Base-by-base conservation (phyloP, 164 flowering plant species). In the Piper longum region DNA sequence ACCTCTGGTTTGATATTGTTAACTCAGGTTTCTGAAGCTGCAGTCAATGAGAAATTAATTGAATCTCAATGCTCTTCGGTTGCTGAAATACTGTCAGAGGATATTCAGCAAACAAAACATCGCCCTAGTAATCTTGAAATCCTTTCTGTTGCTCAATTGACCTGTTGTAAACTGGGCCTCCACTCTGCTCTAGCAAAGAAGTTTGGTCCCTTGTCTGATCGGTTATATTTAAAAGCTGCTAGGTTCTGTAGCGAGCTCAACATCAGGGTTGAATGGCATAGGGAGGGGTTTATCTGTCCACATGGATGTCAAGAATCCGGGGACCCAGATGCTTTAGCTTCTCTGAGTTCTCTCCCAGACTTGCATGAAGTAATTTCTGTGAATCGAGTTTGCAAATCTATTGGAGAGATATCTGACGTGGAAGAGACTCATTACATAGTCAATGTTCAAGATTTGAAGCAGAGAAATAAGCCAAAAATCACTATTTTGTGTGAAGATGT, bases 161-260 rank as follows among this genome's bases (percentile, higher is more conserved):
- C 87, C 43, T 95, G 99, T 71, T 95, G 99, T 77, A 89, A 77
- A 62, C 67, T 70, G 52, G 82, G 69, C 66, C 84, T 95, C 41
- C 81, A 81, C 59, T 79, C 79, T n/a, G 76, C 82, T 16, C 66
- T 91, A 54, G 91, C 82, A 75, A 76, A 56, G 58, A 83, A 78
- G 66, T 91, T 74, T 71, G 93, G 96, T 43, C 75, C 71, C 9
- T 52, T 95, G 71, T 95, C 99, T 2, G 86, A 86, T 56, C 79
- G 80, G 40, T 60, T 91, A 59, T 89, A 80, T 71, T 76, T 95
- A 36, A 91, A 81, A 77, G 99, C 98, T 9, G 99, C 93, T 45
- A 91, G 86, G 66, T 83, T 95, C 18, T 95, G 99, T 72, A 85
- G 97, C 69, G 99, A 95, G 74, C 79, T 87, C 64, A 81, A 79